phyloP scores from a whole-genome alignment of 768 basidiomycete species.

The Trametes meyenii region DNA sequence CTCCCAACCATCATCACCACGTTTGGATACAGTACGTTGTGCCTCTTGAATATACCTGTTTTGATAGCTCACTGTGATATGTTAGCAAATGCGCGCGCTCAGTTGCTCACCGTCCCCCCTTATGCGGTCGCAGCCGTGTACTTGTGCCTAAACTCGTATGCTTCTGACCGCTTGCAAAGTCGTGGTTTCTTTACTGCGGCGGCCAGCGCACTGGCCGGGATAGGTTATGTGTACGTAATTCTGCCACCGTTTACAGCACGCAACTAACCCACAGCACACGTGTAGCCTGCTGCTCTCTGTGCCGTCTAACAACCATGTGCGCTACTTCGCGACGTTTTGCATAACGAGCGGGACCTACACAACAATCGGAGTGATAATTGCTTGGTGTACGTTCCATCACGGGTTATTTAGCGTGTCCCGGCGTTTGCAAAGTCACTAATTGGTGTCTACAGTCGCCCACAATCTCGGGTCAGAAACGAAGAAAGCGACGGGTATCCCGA shows the following conservation, averaged over 20 bases:
- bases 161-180: conserved; percentile 65
- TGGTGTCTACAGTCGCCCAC: conserved; percentile 55
- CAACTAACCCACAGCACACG: too few species aligned
- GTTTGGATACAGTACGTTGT: conserved; percentile 67
- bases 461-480: conserved; percentile 81
- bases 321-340: conserved; percentile 78
- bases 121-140: conserved; percentile 70
- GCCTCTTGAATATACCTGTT: conserved; percentile 57
- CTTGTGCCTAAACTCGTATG: conserved; percentile 55
- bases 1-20: conserved; percentile 80
- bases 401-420: too few species aligned
- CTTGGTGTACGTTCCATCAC: conserved; percentile 63
- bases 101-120: conserved; percentile 78
- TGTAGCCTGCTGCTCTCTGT: conserved; percentile 57
- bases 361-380: conserved; percentile 68
- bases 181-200: conserved; percentile 54
- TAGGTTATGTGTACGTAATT: conserved; percentile 62
- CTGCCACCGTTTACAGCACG: not conserved
- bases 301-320: conserved; percentile 53
- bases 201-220: conserved; percentile 47
- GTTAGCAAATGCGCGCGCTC: conserved; percentile 61
- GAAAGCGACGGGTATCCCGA: conserved; percentile 72
- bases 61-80: conserved; percentile 12
- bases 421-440: not conserved
- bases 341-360: conserved; percentile 77